These are phyloP conservation scores for Geotrichum restrictum DNA, from an alignment of 1,139 yeast genomes.

Conservation along the genomic window DNA sequence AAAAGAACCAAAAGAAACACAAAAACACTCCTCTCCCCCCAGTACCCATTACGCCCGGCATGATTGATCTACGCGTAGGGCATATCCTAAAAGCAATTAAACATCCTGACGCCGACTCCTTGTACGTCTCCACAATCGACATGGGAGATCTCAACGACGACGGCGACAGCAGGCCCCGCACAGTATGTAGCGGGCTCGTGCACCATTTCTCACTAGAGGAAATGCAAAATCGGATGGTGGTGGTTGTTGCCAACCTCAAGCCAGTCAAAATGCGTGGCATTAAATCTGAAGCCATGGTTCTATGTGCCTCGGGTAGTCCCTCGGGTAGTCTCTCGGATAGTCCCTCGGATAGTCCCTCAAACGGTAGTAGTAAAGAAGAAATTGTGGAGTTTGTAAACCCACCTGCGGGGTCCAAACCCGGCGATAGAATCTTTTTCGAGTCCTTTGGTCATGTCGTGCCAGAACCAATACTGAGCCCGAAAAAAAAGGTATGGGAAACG, in stretches of 20 bases:
- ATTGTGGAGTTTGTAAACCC: conserved; percentile 90
- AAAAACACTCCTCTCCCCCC: conserved; percentile 43
- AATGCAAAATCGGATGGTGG: conserved; percentile 76
- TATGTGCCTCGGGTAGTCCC: conserved; percentile 69
- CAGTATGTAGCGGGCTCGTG: conserved; percentile 95
- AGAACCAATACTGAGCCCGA: conserved; percentile 89
- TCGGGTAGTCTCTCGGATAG: too few relatives aligned
- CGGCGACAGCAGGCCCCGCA: too few relatives aligned
- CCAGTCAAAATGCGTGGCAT: conserved; percentile 93
- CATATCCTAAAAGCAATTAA: conserved; percentile 91
- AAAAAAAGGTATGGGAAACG: conserved; percentile 96
- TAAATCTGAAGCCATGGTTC: conserved; percentile 92
- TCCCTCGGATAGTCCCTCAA: too few relatives aligned
- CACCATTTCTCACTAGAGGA: conserved; percentile 71
- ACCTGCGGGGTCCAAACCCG: conserved; percentile 87
- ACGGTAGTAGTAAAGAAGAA: conserved; percentile 36
- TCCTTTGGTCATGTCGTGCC: conserved; percentile 70
- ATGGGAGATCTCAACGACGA: conserved; percentile 93
- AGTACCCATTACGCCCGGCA: conserved; percentile 67
- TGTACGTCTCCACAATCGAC: conserved; percentile 92
- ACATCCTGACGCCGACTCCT: conserved; percentile 96
- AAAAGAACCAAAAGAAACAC: conserved; percentile 68
- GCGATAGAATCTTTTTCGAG: conserved; percentile 94
- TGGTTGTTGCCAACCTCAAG: conserved; percentile 81
- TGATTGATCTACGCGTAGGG: conserved; percentile 92